These are phyloP conservation scores for Lactarius hengduanensis DNA, from an alignment of 768 basidiomycete species.

Conservation along the genomic window DNA sequence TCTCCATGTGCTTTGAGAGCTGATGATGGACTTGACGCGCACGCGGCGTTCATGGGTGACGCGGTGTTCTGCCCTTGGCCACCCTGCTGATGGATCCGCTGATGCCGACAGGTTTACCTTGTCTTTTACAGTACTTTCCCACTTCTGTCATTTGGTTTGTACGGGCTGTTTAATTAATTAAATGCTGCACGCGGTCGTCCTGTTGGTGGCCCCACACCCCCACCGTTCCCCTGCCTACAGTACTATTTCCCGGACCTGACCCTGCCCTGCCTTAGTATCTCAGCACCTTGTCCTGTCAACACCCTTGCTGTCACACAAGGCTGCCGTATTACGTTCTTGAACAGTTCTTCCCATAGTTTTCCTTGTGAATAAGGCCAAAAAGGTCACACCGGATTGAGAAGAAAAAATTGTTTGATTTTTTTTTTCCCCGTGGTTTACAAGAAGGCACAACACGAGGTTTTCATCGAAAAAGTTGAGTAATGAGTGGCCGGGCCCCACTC, in stretches of 20 bases:
- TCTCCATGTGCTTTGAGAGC: not conserved
- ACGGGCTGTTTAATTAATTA: slow-evolving; percentile 9
- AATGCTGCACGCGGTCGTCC: slow-evolving; percentile 3
- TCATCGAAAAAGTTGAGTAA: not conserved
- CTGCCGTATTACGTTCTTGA: too few relatives aligned
- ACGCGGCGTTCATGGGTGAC: not conserved
- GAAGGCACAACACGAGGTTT: not conserved
- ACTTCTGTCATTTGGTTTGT: slow-evolving; percentile 21
- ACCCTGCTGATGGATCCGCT: not conserved
- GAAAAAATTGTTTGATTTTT: not conserved
- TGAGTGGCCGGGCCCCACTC: not conserved
- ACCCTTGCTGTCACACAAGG: not conserved
- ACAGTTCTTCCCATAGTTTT: not conserved
- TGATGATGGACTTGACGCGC: not conserved
- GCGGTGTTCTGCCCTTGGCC: not conserved
- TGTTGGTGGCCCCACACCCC: not conserved
- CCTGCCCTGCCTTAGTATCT: not conserved
- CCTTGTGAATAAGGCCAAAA: not conserved
- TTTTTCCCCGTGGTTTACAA: not conserved
- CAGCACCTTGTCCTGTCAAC: not conserved
- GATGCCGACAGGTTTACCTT: not conserved
- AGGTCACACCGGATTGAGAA: not conserved
- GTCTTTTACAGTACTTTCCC: slow-evolving; percentile 3
- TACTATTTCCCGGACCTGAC: not conserved
- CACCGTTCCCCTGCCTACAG: not conserved